phyloP scores from a whole-genome alignment of 1,284 basidiomycete species.

The Cystobasidium sp. region DNA sequence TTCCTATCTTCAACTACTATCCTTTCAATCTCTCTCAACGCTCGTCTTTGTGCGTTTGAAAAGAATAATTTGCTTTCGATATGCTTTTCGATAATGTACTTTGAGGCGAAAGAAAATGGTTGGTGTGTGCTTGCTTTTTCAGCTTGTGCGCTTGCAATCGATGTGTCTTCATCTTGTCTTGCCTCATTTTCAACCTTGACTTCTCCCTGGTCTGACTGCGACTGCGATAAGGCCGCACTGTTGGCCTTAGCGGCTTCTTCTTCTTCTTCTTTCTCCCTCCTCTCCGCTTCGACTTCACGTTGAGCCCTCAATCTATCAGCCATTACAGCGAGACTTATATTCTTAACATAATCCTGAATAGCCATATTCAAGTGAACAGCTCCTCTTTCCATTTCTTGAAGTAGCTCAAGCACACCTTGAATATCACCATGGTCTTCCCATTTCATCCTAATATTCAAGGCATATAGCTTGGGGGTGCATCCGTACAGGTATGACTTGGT shows the following conservation, averaged over 20 bases:
- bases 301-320: slow-evolving; percentile 23
- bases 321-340: slow-evolving; percentile 28
- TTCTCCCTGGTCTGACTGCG: background rate
- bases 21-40: slow-evolving; percentile 19
- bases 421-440: slow-evolving; percentile 38
- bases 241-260: background rate
- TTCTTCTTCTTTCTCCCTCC: slow-evolving; percentile 6
- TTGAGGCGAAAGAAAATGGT: background rate
- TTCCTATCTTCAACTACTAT: slow-evolving; percentile 22
- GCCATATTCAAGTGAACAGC: slow-evolving; percentile 17
- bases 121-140: background rate
- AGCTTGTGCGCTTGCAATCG: background rate
- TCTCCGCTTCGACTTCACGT: too few species aligned
- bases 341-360: slow-evolving; percentile 26
- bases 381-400: slow-evolving; percentile 40
- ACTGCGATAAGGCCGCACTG: background rate
- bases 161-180: background rate
- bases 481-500: slow-evolving; percentile 31
- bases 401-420: slow-evolving; percentile 26
- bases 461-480: slow-evolving; percentile 35
- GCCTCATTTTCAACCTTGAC: background rate
- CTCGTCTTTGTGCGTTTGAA: slow-evolving; percentile 13
- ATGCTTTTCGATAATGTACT: background rate
- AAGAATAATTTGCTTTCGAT: slow-evolving; percentile 29
- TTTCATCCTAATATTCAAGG: slow-evolving; percentile 10